Base-by-base conservation (phyloP, 2,329 filamentous ascomycete species). In the Oidium heveae region DNA sequence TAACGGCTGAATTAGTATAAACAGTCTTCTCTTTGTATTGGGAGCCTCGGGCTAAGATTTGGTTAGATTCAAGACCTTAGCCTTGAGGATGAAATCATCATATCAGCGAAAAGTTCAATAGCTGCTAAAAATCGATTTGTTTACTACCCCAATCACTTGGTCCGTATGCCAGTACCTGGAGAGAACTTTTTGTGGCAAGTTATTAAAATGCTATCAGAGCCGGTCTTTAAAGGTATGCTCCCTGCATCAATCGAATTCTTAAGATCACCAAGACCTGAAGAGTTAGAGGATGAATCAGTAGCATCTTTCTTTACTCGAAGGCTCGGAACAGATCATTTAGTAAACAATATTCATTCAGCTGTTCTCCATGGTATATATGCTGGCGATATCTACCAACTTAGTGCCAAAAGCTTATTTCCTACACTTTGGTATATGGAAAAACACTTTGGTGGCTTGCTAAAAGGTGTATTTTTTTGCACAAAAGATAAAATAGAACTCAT, bases 281-380 rank as follows among this genome's bases (percentile, higher is more conserved):
- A 65, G 36, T 57, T 75, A 28, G 60, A 68, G 20, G 85, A 91
- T 62, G 79, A 87, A 65, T 85, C 83, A 1, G 69, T 91, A n/a
- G 80, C 75, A 33, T 72, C 74, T 0, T 89, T 82, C 63, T 64
- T 86, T 8, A 66, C 68, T 1, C 69, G 77, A 33, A 67, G 77
- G 8, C 65, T 80, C 16, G 67, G 67, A 4, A 71, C 73, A 46
- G 69, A 72, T 22, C 66, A 70, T 36, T 59, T 84, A 7, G 77
- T 78, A 15, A 73, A 91, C 60, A 88, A 93, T 61, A 54, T 94
- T 18, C 68, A 79, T 7, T 94, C 86, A 5, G 86, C 81, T 53
- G 69, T 79, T 63, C 63, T 86, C 54, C 91, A 96, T 66, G 91
- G 91, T 44, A 86, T 96, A 56, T 94, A 93, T 66, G 91, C 88